phyloP scores from a whole-genome alignment of 1,284 basidiomycete genomes.

The Moniliella sp. region DNA sequence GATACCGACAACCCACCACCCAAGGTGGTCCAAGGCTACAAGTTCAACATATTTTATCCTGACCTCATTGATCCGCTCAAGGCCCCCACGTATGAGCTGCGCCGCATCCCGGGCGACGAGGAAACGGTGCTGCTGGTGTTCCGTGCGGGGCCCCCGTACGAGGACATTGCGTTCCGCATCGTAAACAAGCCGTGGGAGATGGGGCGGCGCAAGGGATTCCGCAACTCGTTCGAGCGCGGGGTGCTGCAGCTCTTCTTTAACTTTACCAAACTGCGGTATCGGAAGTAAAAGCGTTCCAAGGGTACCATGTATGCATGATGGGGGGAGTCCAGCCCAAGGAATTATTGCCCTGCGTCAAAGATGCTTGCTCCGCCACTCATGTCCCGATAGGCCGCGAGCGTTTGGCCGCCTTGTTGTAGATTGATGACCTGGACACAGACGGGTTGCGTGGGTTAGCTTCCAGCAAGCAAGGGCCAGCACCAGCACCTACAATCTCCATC shows the following conservation, averaged over 20 bases:
- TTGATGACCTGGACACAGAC: too few species aligned
- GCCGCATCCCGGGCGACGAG: conserved; percentile 58
- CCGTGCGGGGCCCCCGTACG: conserved; percentile 88
- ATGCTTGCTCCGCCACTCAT: too few species aligned
- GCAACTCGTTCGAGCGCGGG: conserved; percentile 42
- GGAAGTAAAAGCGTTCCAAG: too few species aligned
- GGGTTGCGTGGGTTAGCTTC: too few species aligned
- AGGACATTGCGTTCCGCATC: conserved; percentile 93
- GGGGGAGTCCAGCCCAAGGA: too few species aligned
- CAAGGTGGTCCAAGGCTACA: conserved; percentile 51
- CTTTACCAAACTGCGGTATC: too few species aligned
- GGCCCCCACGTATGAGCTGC: conserved; percentile 80
- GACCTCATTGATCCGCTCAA: conserved; percentile 90
- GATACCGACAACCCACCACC: conserved; percentile 32
- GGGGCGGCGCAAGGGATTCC: conserved; percentile 47
- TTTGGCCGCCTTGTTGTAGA: too few species aligned
- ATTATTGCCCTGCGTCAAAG: too few species aligned
- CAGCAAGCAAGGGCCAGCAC: too few species aligned
- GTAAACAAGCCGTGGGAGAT: conserved; percentile 97
- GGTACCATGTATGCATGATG: too few species aligned
- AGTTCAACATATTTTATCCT: conserved; percentile 84
- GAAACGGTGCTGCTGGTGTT: conserved; percentile 85
- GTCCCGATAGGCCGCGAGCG: too few species aligned
- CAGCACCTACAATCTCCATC: too few species aligned
- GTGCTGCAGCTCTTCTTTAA: conserved; percentile 33